phyloP scores from a whole-genome alignment of 805 yeast species.

The Lipomyces sp. region DNA sequence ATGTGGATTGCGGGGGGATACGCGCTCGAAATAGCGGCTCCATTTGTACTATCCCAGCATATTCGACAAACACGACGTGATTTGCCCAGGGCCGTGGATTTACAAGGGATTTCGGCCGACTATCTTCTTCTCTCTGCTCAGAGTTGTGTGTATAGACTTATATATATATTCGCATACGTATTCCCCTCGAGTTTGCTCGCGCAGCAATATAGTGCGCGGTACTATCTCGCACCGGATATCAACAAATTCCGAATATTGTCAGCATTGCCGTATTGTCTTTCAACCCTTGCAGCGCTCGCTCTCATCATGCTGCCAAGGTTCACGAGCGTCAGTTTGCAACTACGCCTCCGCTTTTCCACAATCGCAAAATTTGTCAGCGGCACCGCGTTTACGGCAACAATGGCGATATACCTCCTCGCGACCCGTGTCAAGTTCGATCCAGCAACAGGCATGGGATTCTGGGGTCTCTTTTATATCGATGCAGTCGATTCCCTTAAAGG shows the following conservation, averaged over 20 bases:
- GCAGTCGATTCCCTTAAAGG: constrained; percentile 31
- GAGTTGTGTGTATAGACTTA: constrained; percentile 2
- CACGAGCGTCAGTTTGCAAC: not conserved
- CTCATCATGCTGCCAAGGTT: not conserved
- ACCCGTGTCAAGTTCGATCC: constrained; percentile 17
- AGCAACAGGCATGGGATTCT: constrained; percentile 24
- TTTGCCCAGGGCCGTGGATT: not conserved
- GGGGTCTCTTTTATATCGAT: constrained; percentile 25
- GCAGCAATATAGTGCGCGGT: constrained; percentile 14
- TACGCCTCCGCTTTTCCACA: constrained; percentile 10
- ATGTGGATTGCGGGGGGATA: not conserved
- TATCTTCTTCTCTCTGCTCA: constrained; percentile 10
- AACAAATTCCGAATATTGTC: not conserved
- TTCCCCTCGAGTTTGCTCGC: constrained; percentile 11
- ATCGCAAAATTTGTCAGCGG: constrained; percentile 16
- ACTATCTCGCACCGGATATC: constrained; percentile 8
- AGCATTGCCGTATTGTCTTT: not conserved
- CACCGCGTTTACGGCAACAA: not conserved
- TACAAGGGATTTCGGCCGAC: constrained; percentile 22
- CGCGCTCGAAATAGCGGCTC: constrained; percentile 10
- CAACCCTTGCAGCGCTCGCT: not conserved
- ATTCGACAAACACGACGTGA: constrained; percentile 3
- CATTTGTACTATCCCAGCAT: constrained; percentile 12
- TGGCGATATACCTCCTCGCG: constrained; percentile 8
- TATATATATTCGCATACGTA: constrained; percentile 14